Conservation (phyloP, 75 land plant genomes). For the Azolla pinnata region DNA sequence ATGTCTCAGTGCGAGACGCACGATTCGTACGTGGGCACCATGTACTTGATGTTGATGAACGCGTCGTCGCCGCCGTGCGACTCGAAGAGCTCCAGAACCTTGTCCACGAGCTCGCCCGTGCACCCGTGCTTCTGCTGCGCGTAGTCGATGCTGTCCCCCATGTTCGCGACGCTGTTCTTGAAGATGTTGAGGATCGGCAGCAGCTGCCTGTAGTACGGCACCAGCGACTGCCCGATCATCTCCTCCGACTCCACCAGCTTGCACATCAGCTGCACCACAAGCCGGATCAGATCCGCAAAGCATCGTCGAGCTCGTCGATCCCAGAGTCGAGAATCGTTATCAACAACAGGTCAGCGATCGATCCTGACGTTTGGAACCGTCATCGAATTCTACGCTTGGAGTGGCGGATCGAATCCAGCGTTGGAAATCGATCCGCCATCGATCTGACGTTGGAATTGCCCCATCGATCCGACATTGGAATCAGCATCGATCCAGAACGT, state of each 20-base stretch:
- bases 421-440: too few species aligned
- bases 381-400: too few species aligned
- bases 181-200: conserved; percentile 32
- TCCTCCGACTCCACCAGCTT: conserved; percentile 33
- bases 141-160: conserved; percentile 31
- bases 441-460: too few species aligned
- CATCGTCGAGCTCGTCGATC: too few species aligned
- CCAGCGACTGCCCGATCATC: conserved; percentile 29
- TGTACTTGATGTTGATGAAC: conserved; percentile 38
- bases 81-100: conserved; percentile 24
- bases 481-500: too few species aligned
- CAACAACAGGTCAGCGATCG: too few species aligned
- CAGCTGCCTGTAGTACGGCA: conserved; percentile 34
- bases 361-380: too few species aligned
- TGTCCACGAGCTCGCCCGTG: conserved; percentile 26
- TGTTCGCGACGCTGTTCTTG: conserved; percentile 23
- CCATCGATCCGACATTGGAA: too few species aligned
- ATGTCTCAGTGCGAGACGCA: conserved; percentile 11
- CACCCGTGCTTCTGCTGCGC: conserved; percentile 25
- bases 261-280: conserved; percentile 20
- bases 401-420: too few species aligned
- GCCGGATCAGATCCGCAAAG: too few species aligned
- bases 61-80: conserved; percentile 37
- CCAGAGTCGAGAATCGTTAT: too few species aligned
- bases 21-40: conserved; percentile 37